Base-by-base conservation (phyloP, 805 yeast species). In the Teunomyces kruisii region DNA sequence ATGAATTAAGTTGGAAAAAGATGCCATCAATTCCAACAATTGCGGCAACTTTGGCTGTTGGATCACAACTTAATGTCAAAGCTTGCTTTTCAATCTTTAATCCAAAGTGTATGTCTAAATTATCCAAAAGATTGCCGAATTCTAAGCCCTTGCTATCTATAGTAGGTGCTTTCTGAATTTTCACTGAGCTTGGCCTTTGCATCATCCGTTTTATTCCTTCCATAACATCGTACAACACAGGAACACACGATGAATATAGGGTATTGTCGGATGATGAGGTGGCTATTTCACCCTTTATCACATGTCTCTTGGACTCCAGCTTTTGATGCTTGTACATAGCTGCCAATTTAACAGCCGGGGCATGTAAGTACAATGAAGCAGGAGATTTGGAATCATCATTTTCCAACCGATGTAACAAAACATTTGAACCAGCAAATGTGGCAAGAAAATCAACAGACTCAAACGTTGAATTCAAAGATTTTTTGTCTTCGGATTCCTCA, bases 11-110 rank as follows among this genome's bases (percentile, higher is more conserved):
- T 40, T 80, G 79, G 29, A 88, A 52, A 16, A 74, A 78, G n/a
- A 88, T 77, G 0, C 85, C 83, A 15, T 82, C 85, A 16, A 84
- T 76, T 6, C 89, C 86, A 12, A 89, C 83, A 29, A 86, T 79
- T 0, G 97, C 95, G 31, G 89, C 90, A 1, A 94, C 94, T 58
- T 88, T 89, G 0, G 98, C 98, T 13, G 84, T 84, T 1, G 99
- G 99, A 49, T 88, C 92, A 74, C 99, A 94, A 53, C 96, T 86
- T 43, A 94, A 69, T 2, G 86, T 78, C 16, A 94, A 60, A 36
- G 78, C 79, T 59, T 94, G 99, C 28, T 83, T 78, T 15, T 81
- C 90, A 42, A 91, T 76, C 32, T 76, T 72, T 6, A 91, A 51
- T 0, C 85, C 81, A 44, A 86, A 63, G 42, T 80, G 81, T 24